Conservation (phyloP, 495 filamentous ascomycete species). For the Physcia stellaris region DNA sequence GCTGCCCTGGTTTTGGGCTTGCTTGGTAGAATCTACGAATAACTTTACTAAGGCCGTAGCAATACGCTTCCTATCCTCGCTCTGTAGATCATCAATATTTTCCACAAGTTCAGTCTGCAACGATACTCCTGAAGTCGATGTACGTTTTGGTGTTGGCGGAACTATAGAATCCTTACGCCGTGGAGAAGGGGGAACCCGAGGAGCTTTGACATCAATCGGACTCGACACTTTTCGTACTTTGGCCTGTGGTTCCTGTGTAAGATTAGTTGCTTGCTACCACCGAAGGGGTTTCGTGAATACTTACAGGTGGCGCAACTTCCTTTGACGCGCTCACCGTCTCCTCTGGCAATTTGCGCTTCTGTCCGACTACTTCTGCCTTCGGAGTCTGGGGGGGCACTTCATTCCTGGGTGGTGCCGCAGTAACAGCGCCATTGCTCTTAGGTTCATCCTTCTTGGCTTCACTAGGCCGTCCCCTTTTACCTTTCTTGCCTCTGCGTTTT, state of each 20-base stretch:
- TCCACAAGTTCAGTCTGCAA: slow-evolving; percentile 18
- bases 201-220: slow-evolving; percentile 12
- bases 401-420: neutral
- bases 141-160: slow-evolving; percentile 15
- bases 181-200: slow-evolving; percentile 12
- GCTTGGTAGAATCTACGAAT: slow-evolving; percentile 38
- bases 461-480: slow-evolving; percentile 27
- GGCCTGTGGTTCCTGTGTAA: slow-evolving; percentile 25
- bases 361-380: neutral
- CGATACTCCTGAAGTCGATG: slow-evolving; percentile 17
- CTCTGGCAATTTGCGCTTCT: slow-evolving; percentile 33
- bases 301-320: slow-evolving; percentile 11
- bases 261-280: too few relatives aligned
- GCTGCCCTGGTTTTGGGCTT: slow-evolving; percentile 33
- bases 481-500: slow-evolving; percentile 35
- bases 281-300: too few relatives aligned
- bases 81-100: slow-evolving; percentile 30
- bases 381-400: neutral
- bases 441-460: slow-evolving; percentile 17
- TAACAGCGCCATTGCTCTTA: slow-evolving; percentile 3
- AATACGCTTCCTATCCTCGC: slow-evolving; percentile 33
- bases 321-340: slow-evolving; percentile 14
- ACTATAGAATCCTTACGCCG: slow-evolving; percentile 24
- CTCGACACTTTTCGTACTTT: slow-evolving; percentile 40
- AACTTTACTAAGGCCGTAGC: slow-evolving; percentile 38